Evolutionary conservation across 1,284 basidiomycete genomes (phyloP).

Genomic region (Neotropicomus parvogracilis): DNA sequence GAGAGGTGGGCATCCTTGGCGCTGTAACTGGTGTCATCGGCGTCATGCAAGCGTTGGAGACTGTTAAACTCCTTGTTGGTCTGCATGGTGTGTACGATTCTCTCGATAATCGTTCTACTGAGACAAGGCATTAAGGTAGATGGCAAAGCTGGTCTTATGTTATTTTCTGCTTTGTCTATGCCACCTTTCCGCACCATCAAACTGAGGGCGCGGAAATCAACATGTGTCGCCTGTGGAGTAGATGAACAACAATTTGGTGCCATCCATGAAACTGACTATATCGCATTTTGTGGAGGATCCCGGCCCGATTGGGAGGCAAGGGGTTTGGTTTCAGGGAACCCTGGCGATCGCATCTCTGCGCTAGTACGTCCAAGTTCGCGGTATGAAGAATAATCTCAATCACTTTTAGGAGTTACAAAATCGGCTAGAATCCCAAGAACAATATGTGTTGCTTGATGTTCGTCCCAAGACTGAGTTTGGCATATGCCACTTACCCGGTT

Average conservation of each 20-base stretch:
- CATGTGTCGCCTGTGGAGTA: constrained; percentile 61
- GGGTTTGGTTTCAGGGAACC: constrained; percentile 43
- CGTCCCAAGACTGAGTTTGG: constrained; percentile 79
- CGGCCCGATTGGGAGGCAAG: constrained; percentile 58
- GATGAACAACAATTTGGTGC: constrained; percentile 41
- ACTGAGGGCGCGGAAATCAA: constrained; percentile 61
- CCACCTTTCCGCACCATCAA: constrained; percentile 83
- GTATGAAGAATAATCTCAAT: background rate
- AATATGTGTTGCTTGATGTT: constrained; percentile 73
- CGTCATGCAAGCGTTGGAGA: constrained; percentile 86
- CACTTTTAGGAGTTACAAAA: constrained; percentile 13
- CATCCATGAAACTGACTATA: constrained; percentile 64
- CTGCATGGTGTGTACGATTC: constrained; percentile 54
- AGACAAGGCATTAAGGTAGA: constrained; percentile 38
- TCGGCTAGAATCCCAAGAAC: constrained; percentile 44
- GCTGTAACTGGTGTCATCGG: constrained; percentile 90
- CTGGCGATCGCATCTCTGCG: constrained; percentile 46
- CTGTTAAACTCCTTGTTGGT: constrained; percentile 79
- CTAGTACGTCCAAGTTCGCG: constrained; percentile 35
- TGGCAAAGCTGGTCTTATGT: constrained; percentile 56
- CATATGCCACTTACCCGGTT: constrained; percentile 78
- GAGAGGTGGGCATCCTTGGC: constrained; percentile 89
- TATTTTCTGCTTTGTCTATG: constrained; percentile 68
- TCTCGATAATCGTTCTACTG: background rate
- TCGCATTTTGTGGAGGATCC: constrained; percentile 73